Evolutionary conservation across 805 yeast genomes (phyloP), one percentile per base, ranked within the genome.

Genomic region (Candida maltosa): DNA sequence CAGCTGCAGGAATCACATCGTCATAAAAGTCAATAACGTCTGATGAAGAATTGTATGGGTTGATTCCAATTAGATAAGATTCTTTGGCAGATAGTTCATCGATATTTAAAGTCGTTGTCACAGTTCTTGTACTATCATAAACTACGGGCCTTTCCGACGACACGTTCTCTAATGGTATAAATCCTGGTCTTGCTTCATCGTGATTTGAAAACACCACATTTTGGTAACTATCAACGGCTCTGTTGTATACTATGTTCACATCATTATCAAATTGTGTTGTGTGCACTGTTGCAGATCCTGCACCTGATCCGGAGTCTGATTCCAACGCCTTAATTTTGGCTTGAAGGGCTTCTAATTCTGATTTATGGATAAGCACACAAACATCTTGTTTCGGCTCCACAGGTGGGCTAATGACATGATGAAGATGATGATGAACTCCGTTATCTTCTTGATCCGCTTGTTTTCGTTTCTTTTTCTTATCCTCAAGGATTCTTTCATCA

Each of bases 1-100:
- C 42, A 35, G 54, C 55, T 3, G 59, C 39, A 1, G 65, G 47
- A 24, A 37, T 59, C 49, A 24, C 52, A 16, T 28, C 29, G 20
- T 54, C 54, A 41, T 54, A 65, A 40, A 67, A 61, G 32, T 58
- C 56, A 37, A 65, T 60, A 1, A 46, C 41, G 33, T 64, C 69
- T 5, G 48, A 38, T 12, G 48, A 48, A 31, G 44, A 42, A 18
- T 35, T 38, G 34, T 46, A 54, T 3, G 59, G 59, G 29, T 59
- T 60, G 7, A 49, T 45, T 20, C 65, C 58, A 16, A 37, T 21
- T 22, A 26, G 11, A 16, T 19, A 34, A 10, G 22, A 14, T 6
- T 34, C 39, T 1, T 16, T 14, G 8, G 17, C 23, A n/a, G 41
- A 31, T 14, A 38, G 22, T 16, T 30, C 35, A 14, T 30, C 16